phyloP scores from a whole-genome alignment of 2,329 filamentous ascomycete genomes.

The Chaetomiaceae sp. region DNA sequence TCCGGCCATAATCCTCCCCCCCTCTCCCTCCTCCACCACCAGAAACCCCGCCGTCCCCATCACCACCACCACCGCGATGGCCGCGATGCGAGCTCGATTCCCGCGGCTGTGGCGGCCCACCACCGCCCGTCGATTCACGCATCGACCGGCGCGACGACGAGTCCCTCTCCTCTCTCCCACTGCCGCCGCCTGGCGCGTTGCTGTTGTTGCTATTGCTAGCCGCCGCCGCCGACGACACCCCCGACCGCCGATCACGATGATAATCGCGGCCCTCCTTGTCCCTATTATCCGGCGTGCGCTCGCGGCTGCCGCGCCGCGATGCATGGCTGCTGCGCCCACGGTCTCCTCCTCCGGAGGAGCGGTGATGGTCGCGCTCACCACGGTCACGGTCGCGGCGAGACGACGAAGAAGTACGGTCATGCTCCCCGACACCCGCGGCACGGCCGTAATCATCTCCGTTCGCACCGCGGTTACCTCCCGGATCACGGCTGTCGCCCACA shows the following conservation, averaged over 20 bases:
- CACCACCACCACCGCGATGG: slow-evolving; percentile 22
- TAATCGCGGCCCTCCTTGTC: slow-evolving; percentile 42
- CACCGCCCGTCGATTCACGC: slow-evolving; percentile 22
- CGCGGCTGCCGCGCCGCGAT: slow-evolving; percentile 44
- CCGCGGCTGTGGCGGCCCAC: slow-evolving; percentile 26
- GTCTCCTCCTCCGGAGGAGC: too few relatives aligned
- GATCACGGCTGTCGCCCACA: slow-evolving; percentile 25
- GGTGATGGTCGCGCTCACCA: slow-evolving; percentile 37
- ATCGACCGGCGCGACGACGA: slow-evolving; percentile 22
- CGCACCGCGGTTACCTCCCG: slow-evolving; percentile 19
- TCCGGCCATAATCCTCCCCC: slow-evolving; percentile 21
- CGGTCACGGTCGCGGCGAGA: slow-evolving; percentile 38
- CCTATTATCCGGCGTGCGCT: slow-evolving; percentile 22
- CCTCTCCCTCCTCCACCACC: slow-evolving; percentile 12
- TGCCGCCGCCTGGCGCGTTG: slow-evolving; percentile 8
- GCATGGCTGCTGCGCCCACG: slow-evolving; percentile 28
- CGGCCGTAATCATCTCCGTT: slow-evolving; percentile 34
- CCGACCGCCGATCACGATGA: slow-evolving; percentile 39
- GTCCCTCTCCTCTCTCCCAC: slow-evolving; percentile 22
- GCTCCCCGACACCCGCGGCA: too few relatives aligned
- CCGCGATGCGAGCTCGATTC: slow-evolving; percentile 21
- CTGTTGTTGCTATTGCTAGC: too few relatives aligned
- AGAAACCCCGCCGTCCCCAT: slow-evolving; percentile 6
- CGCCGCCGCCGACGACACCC: slow-evolving; percentile 22
- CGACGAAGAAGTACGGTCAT: too few relatives aligned